Conservation (phyloP, 2,329 filamentous ascomycete genomes). For the Colletotrichum horii region DNA sequence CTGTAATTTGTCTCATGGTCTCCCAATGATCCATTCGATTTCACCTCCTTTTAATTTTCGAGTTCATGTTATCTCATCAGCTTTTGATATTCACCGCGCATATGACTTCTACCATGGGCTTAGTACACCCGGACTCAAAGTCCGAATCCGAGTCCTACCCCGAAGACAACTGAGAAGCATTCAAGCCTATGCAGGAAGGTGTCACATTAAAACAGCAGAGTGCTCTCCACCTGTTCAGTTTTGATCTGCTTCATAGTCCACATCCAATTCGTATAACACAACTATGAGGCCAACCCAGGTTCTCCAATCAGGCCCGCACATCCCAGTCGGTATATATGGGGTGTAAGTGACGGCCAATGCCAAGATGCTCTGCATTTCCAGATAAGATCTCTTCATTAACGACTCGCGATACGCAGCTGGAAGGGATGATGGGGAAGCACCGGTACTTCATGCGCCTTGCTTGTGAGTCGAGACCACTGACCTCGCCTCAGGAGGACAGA, state of each 20-base stretch:
- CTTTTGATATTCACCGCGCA: not conserved
- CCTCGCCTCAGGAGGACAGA: conserved; percentile 51
- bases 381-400: not conserved
- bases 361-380: rapidly evolving
- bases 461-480: not conserved
- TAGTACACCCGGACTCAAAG: not conserved
- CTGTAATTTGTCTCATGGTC: not conserved
- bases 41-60: not conserved
- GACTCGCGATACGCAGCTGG: not conserved
- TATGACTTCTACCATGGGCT: not conserved
- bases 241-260: not conserved
- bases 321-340: not conserved
- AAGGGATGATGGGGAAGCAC: not conserved
- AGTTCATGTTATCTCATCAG: rapidly evolving
- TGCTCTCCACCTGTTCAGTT: rapidly evolving
- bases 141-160: not conserved
- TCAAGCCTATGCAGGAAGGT: not conserved
- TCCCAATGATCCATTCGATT: not conserved
- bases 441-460: not conserved
- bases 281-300: not conserved
- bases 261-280: not conserved
- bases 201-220: not conserved
- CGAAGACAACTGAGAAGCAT: not conserved
- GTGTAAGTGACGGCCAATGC: not conserved
- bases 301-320: not conserved